Evolutionary conservation across 176 grass and related monocot genomes (phyloP).

Genomic region (Luzula sylvatica): DNA sequence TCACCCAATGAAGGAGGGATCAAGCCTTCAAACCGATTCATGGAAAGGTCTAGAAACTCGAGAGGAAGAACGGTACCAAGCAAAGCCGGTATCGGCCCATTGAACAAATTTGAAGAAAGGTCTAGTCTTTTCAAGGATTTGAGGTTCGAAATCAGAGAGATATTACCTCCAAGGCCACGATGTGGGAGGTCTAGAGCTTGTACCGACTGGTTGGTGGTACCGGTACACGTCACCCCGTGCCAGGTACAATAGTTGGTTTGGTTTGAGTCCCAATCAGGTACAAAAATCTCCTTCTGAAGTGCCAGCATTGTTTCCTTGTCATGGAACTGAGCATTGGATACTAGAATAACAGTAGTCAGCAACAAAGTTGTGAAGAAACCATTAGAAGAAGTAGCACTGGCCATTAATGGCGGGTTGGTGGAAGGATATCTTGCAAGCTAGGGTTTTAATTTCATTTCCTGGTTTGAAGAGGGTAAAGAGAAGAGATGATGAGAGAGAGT

Average conservation of each 20-base stretch:
- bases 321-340: conserved; percentile 1
- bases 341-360: neutral
- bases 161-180: conserved; percentile 41
- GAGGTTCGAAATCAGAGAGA: conserved; percentile 35
- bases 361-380: neutral
- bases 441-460: neutral
- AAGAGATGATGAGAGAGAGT: neutral
- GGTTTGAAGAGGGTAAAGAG: neutral
- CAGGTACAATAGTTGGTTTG: conserved; percentile 45
- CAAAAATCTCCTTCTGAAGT: conserved; percentile 42
- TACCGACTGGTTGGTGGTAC: conserved; percentile 20
- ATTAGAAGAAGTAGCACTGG: neutral
- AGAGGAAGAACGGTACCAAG: conserved; percentile 31
- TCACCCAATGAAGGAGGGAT: conserved; percentile 29
- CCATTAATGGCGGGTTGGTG: neutral
- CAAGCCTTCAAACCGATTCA: conserved; percentile 47
- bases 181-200: conserved; percentile 56
- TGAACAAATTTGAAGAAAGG: conserved; percentile 62
- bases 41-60: conserved; percentile 69
- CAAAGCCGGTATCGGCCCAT: conserved; percentile 27
- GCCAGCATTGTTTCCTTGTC: conserved; percentile 49
- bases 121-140: conserved; percentile 38
- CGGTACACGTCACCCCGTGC: conserved; percentile 63
- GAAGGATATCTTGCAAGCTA: neutral
- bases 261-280: conserved; percentile 38